These are phyloP conservation scores for Magnaporthales sp. DNA, from an alignment of 2,329 filamentous ascomycete species.

Conservation along the genomic window DNA sequence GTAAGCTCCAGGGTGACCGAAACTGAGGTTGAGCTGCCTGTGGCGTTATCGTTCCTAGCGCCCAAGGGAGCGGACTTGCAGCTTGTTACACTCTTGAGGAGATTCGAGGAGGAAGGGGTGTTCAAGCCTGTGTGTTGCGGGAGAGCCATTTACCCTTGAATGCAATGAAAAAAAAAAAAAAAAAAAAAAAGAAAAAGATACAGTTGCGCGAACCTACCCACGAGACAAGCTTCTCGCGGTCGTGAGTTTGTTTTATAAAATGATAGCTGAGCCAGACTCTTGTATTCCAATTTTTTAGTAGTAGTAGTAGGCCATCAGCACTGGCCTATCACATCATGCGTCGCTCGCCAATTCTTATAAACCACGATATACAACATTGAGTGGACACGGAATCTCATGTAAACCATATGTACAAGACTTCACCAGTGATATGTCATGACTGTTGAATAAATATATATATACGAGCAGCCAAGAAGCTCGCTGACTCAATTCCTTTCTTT, in stretches of 20 bases:
- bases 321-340: too few relatives aligned
- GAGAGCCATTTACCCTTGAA: not conserved
- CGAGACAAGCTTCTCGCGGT: too few relatives aligned
- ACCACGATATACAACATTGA: too few relatives aligned
- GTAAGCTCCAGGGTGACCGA: conserved; percentile 27
- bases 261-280: too few relatives aligned
- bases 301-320: too few relatives aligned
- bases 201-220: not conserved
- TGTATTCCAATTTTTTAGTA: too few relatives aligned
- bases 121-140: not conserved
- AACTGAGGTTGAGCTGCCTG: conserved; percentile 41
- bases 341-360: too few relatives aligned
- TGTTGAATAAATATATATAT: not conserved
- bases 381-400: not conserved
- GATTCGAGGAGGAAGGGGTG: not conserved
- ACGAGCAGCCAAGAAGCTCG: not conserved
- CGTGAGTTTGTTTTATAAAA: too few relatives aligned
- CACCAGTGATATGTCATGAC: not conserved
- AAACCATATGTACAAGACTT: not conserved
- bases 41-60: conserved; percentile 47
- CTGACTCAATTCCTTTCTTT: not conserved
- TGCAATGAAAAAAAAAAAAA: not conserved
- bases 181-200: not conserved
- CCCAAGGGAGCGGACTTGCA: conserved; percentile 31
- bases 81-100: not conserved